phyloP scores from a whole-genome alignment of 768 basidiomycete genomes.

The Podaxis sp. region DNA sequence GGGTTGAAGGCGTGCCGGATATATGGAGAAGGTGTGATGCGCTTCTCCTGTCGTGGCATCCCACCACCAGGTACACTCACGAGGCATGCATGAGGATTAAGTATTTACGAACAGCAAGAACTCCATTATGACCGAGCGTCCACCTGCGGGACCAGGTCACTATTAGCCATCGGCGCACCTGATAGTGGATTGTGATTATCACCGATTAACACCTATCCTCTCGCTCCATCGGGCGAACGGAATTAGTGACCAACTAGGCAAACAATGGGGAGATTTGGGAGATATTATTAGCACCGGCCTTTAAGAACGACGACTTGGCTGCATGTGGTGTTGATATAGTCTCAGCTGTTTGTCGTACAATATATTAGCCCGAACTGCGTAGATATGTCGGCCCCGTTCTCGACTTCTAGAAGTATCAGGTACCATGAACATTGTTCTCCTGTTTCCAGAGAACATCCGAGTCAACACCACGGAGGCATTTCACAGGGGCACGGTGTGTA shows the following conservation, averaged over 20 bases:
- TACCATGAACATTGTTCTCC: neutral
- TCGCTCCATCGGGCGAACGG: neutral
- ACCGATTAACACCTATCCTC: neutral
- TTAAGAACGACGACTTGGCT: neutral
- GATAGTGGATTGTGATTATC: neutral
- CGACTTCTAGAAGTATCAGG: neutral
- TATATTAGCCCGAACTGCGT: neutral
- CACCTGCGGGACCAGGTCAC: no score
- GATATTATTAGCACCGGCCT: neutral
- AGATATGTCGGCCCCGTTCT: neutral
- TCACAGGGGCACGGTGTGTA: no score
- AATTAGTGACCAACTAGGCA: neutral
- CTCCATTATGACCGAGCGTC: no score
- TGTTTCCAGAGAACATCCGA: neutral
- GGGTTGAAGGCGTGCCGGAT: no score
- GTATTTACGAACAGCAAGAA: no score
- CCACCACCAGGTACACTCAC: no score
- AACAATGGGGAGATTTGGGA: conserved; percentile 4
- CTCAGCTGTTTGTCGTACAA: no score
- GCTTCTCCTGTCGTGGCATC: no score
- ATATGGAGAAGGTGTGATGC: no score
- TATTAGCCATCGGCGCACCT: no score
- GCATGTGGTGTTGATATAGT: no score
- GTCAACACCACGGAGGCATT: neutral
- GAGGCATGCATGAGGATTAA: no score